phyloP scores from a whole-genome alignment of 768 basidiomycete species.

The Amanita fuliginea region DNA sequence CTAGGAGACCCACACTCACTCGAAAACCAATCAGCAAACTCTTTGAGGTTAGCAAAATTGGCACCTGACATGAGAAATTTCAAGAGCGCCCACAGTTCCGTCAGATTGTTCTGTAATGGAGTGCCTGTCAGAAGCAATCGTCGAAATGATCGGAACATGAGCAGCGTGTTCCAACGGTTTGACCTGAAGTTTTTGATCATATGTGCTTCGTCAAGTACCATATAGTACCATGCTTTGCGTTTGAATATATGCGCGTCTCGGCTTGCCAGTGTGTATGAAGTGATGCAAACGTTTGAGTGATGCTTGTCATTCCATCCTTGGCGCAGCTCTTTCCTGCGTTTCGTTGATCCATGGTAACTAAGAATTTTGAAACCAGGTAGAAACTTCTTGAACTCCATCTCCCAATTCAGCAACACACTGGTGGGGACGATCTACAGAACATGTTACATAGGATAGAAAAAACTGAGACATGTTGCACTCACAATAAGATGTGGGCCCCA shows the following conservation, averaged over 20 bases:
- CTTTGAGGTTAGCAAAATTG: conserved; percentile 83
- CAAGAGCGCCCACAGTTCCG: conserved; percentile 89
- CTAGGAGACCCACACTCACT: conserved; percentile 40
- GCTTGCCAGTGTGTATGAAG: conserved; percentile 88
- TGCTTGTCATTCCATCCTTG: conserved; percentile 87
- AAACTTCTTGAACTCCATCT: conserved; percentile 96
- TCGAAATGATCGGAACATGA: conserved; percentile 80
- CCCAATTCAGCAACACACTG: conserved; percentile 91
- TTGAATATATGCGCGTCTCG: conserved; percentile 87
- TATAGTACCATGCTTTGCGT: conserved; percentile 90
- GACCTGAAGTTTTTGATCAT: conserved; percentile 98
- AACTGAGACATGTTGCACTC: conserved; percentile 13
- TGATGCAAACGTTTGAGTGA: conserved; percentile 90
- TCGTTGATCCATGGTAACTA: conserved; percentile 84
- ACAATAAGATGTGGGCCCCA: conserved; percentile 90
- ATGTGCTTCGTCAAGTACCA: conserved; percentile 93
- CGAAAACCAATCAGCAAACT: conserved; percentile 95
- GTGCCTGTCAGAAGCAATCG: conserved; percentile 92
- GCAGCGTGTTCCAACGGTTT: conserved; percentile 84
- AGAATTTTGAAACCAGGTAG: conserved; percentile 79
- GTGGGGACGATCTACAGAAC: conserved; percentile 70
- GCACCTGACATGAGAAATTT: conserved; percentile 90
- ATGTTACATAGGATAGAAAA: conserved; percentile 6
- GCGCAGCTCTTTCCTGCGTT: conserved; percentile 81
- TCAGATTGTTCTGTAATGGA: conserved; percentile 92